These are phyloP conservation scores for Trichoderma semiorbis DNA, from an alignment of 2,329 filamentous ascomycete species.

Conservation along the genomic window DNA sequence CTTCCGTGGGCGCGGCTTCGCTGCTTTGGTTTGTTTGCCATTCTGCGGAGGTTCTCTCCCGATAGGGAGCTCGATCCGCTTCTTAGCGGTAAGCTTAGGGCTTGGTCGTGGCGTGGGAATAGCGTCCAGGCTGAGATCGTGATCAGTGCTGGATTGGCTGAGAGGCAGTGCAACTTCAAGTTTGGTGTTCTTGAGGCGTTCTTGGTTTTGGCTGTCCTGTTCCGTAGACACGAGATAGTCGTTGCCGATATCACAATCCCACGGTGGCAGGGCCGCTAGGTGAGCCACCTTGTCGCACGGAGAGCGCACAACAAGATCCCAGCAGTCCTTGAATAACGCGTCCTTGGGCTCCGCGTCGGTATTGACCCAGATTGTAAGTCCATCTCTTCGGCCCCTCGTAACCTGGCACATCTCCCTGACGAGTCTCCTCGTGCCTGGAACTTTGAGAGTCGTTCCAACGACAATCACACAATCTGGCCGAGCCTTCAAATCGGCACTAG, in stretches of 20 bases:
- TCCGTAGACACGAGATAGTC: conserved; percentile 47
- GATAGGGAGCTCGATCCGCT: conserved; percentile 53
- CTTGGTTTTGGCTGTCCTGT: conserved; percentile 39
- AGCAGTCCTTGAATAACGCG: conserved; percentile 84
- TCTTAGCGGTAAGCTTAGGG: conserved; percentile 47
- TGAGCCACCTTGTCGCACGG: conserved; percentile 84
- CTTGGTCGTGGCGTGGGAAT: conserved; percentile 59
- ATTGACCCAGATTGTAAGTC: conserved; percentile 93
- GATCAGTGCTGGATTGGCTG: conserved; percentile 30
- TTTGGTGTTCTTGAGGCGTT: conserved; percentile 37
- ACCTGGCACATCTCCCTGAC: conserved; percentile 87
- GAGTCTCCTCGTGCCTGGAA: conserved; percentile 85
- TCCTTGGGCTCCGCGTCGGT: conserved; percentile 78
- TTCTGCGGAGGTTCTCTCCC: conserved; percentile 21
- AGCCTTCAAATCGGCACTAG: conserved; percentile 77
- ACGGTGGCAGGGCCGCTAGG: conserved; percentile 60
- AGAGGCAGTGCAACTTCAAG: conserved; percentile 31
- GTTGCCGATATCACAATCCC: conserved; percentile 52
- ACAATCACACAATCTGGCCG: conserved; percentile 91
- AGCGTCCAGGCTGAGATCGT: conserved; percentile 42
- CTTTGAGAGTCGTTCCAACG: conserved; percentile 91
- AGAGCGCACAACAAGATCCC: conserved; percentile 85
- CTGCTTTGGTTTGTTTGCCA: conserved; percentile 22
- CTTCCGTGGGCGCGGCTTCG: conserved; percentile 33
- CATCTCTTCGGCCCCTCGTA: conserved; percentile 76